A percentile compares a stretch with the other conserved stretches of the same genome.
Conservation (phyloP, 2,329 filamentous ascomycete species). For the Calonectria pteridis region DNA sequence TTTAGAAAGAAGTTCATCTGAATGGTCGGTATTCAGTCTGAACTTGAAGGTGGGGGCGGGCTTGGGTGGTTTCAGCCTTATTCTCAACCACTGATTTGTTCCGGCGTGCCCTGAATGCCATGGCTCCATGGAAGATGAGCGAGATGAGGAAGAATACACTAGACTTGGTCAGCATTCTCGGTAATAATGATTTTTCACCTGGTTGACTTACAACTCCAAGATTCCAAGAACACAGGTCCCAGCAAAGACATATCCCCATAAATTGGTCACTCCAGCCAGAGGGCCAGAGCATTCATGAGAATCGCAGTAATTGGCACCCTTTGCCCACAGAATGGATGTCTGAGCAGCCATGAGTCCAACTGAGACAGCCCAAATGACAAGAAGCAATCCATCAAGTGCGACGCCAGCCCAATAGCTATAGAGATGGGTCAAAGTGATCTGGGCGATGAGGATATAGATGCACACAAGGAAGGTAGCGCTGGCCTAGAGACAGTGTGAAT, state of each 20-base stretch:
- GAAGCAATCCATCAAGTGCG: conserved; percentile 62
- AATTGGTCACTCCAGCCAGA: conserved; percentile 4
- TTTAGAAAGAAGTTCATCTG: background rate
- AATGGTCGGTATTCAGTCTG: conserved; percentile 2
- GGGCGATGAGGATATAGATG: conserved; percentile 60
- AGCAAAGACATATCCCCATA: conserved; percentile 47
- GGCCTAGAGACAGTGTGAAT: conserved; percentile 41
- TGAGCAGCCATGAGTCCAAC: conserved; percentile 56
- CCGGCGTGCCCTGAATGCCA: conserved; percentile 54
- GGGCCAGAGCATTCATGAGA: conserved; percentile 40
- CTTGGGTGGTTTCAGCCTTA: background rate
- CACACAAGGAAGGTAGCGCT: conserved; percentile 59
- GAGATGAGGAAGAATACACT: conserved; percentile 59
- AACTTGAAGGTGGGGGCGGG: background rate
- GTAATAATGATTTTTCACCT: background rate
- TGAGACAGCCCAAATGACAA: conserved; percentile 65
- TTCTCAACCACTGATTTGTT: background rate
- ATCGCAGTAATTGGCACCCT: conserved; percentile 37
- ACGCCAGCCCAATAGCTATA: conserved; percentile 69
- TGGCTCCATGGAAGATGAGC: conserved; percentile 56
- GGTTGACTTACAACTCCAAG: conserved; percentile 56
- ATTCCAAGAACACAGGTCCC: conserved; percentile 56
- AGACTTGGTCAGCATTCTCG: background rate
- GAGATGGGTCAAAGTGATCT: conserved; percentile 52
- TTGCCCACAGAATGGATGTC: conserved; percentile 44